phyloP scores from a whole-genome alignment of 2,329 filamentous ascomycete genomes.

The Pseudogymnoascus sp. region DNA sequence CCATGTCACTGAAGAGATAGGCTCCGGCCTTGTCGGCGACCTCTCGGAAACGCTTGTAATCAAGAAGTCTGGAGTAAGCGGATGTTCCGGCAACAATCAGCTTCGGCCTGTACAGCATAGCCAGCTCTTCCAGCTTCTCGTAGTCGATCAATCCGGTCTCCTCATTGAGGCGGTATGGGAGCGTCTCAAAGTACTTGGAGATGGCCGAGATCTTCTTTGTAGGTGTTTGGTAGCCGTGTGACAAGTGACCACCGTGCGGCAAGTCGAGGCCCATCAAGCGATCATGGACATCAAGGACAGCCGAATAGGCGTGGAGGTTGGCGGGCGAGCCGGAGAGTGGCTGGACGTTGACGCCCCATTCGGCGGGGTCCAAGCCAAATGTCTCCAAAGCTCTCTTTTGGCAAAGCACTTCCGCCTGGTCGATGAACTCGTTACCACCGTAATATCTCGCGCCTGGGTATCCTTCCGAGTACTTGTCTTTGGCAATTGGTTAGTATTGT shows the following conservation, averaged over 20 bases:
- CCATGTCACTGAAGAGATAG: constrained; percentile 93
- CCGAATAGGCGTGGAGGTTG: constrained; percentile 80
- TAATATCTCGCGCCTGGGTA: constrained; percentile 96
- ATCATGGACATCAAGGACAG: constrained; percentile 84
- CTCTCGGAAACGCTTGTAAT: constrained; percentile 85
- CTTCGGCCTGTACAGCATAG: constrained; percentile 86
- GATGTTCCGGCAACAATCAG: constrained; percentile 91
- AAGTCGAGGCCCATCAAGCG: constrained; percentile 67
- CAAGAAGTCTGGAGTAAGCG: constrained; percentile 90
- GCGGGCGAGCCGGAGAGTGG: constrained; percentile 51
- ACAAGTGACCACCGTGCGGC: constrained; percentile 10
- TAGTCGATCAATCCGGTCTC: constrained; percentile 93
- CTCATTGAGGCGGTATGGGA: constrained; percentile 88
- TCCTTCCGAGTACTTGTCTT: constrained; percentile 96
- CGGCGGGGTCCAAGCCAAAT: constrained; percentile 70
- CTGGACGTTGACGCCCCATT: constrained; percentile 97
- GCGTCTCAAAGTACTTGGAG: constrained; percentile 97
- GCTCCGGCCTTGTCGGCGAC: constrained; percentile 86
- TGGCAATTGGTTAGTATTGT: constrained; percentile 21
- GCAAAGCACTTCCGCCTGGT: constrained; percentile 79
- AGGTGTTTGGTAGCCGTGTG: constrained; percentile 91
- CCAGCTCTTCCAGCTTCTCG: constrained; percentile 77
- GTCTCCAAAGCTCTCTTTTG: constrained; percentile 83
- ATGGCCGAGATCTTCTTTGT: constrained; percentile 94
- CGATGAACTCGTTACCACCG: constrained; percentile 93